Conservation (phyloP, 345 rosid species). For the Linum usitatissimum region DNA sequence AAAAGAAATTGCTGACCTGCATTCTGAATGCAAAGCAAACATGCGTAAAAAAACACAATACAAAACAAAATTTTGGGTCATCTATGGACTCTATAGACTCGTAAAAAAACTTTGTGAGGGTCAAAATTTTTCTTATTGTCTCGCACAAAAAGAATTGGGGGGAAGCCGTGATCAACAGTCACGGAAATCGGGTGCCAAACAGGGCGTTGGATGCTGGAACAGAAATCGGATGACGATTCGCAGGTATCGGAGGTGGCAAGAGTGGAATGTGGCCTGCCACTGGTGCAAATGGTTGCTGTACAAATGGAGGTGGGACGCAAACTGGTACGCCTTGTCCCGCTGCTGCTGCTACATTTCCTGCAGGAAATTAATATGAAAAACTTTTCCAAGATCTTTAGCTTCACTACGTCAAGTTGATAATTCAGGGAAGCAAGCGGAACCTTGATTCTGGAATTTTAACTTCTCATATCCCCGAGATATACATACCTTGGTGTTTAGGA, state of each 20-base stretch:
- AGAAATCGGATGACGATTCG: neutral
- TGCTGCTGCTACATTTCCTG: neutral
- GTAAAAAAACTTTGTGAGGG: neutral
- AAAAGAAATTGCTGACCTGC: too few relatives aligned
- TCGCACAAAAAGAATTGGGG: neutral
- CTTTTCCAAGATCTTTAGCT: too few relatives aligned
- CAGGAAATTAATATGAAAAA: neutral
- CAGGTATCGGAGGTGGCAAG: neutral
- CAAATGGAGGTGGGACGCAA: neutral
- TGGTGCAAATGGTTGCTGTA: conserved; percentile 1
- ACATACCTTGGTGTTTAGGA: conserved; percentile 26
- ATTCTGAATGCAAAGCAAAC: too few relatives aligned
- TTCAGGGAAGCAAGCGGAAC: neutral
- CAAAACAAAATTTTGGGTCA: neutral
- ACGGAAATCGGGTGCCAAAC: neutral
- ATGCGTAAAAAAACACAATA: too few relatives aligned
- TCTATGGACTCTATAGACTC: neutral
- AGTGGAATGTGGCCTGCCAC: neutral
- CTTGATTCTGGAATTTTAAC: neutral
- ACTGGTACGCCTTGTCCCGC: neutral
- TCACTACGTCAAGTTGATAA: neutral
- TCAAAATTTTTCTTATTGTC: neutral
- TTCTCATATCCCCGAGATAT: neutral
- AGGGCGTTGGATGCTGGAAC: neutral
- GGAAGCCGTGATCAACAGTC: neutral